Base-by-base conservation (phyloP, 805 yeast genomes). In the Pichia occidentalis region DNA sequence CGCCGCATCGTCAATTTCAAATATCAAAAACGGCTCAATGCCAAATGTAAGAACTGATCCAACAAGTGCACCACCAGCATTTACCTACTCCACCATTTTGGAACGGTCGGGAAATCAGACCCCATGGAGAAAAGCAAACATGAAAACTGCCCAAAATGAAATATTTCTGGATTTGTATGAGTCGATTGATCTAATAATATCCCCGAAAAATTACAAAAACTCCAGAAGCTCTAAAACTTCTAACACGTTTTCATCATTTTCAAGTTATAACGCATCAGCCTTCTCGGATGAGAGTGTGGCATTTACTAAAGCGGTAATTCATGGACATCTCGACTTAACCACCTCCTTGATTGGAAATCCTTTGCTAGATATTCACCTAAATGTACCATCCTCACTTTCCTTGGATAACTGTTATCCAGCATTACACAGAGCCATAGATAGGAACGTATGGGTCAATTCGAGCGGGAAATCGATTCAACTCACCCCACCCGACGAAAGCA, bases 401-500 rank as follows among this genome's bases (percentile, higher is more conserved):
- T 18, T 37, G 24, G 29, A 27, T 28, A 27, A 37, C 9, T 26
- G 34, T 19, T 43, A 42, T 24, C 36, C 41, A 23, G 63, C 77
- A 11, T 75, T 85, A 46, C 96, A 90, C 56, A 71, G 68, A 32
- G 80, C 90, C 56, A 73, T 88, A 1, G 68, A 77, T 32, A 47
- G 69, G 1, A 68, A 65, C 9, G 59, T 60, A 14, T 82, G 86
- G 85, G 37, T 51, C 1, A 43, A 51, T 24, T 51, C 51, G 5
- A 29, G 32, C 8, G 70, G 71, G 1, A 77, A 76, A 1, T 46
- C 60, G 0, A 53, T 87, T 23, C 65, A 76, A 13, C 85, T 90
- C 51, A 69, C 83, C 14, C 98, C 97, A 5, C 95, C 97, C 0
- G 96, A 90, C 58, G 97, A 94, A 6, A 70, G 64, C 42, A 74